Base-by-base conservation (phyloP, 192 early-diverging fungal species). In the Allomyces macrogynus region DNA sequence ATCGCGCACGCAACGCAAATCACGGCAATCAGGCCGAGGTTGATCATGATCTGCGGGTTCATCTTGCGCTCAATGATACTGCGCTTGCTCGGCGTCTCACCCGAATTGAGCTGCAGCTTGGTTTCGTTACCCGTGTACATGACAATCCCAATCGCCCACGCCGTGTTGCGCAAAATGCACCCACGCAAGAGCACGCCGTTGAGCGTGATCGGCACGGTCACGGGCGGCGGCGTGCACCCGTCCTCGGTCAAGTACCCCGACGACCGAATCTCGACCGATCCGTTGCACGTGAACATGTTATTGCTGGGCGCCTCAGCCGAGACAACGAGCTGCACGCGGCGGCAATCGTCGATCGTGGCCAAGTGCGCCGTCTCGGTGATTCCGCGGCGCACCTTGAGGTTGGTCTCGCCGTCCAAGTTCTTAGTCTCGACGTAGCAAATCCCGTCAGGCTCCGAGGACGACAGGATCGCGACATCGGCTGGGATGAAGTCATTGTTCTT, bases 341-440 rank as follows among this genome's bases (percentile, higher is more conserved):
- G 66, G 72, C 92, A 95, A 23, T 91, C 87, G 24, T 77, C 77
- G n/a, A 87, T 85, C 2, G 82, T 84, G 54, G 78, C 73, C 65
- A 91, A 78, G 60, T 84, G 71, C 12, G 75, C 70, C 14, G 87
- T 82, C 44, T 89, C 86, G 11, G 75, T 67, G 4, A 94, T 43
- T 14, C 85, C 77, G 7, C 78, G 65, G 22, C 89, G 84, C 42
- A 89, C 79, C 75, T 97, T 97, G 8, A 97, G 72, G 69, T 97
- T 97, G n/a, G 95, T 97, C 73, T 97, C 95, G 43, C 95, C 95
- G 67, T 97, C 95, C 62, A 97, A 70, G 71, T 94, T 91, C 70
- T 90, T 93, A 8, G 95, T 97, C 72, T 95, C 95, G 22, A 93
- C 81, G 71, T 86, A 95, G 69, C 89, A 92, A 12, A 81, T 69